Conservation (phyloP, 345 rosid genomes). For the Crucihimalaya himalaica region DNA sequence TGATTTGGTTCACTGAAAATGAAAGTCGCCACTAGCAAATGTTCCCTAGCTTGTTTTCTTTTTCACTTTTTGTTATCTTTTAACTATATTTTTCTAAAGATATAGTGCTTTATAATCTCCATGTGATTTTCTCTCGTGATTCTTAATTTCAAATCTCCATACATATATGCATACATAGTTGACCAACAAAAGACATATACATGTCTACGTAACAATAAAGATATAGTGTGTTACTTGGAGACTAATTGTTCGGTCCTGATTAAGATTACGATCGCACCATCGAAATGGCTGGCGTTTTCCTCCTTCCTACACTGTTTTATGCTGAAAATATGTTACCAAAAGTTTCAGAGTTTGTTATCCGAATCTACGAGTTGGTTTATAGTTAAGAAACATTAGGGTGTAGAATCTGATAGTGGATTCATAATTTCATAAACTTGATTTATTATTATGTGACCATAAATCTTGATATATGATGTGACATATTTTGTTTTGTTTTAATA, state of each 20-base stretch:
- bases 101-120: not conserved
- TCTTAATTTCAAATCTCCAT: not conserved
- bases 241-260: too few species aligned
- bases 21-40: constrained; percentile 32
- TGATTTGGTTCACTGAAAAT: constrained; percentile 35
- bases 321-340: not conserved
- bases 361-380: not conserved
- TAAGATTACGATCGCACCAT: too few species aligned
- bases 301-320: too few species aligned
- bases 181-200: not conserved
- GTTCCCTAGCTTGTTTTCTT: constrained; percentile 16
- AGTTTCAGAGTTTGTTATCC: not conserved
- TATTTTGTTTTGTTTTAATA: not conserved
- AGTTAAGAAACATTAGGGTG: not conserved
- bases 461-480: not conserved
- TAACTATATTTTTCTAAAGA: not conserved
- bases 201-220: not conserved
- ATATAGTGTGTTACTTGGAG: too few species aligned
- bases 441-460: not conserved
- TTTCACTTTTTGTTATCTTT: not conserved
- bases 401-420: not conserved
- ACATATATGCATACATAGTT: not conserved
- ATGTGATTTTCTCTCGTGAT: not conserved
- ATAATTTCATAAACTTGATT: not conserved
- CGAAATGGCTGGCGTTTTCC: too few species aligned